Conservation (phyloP, 2,329 filamentous ascomycete species). For the Drechslerella stenobrocha region DNA sequence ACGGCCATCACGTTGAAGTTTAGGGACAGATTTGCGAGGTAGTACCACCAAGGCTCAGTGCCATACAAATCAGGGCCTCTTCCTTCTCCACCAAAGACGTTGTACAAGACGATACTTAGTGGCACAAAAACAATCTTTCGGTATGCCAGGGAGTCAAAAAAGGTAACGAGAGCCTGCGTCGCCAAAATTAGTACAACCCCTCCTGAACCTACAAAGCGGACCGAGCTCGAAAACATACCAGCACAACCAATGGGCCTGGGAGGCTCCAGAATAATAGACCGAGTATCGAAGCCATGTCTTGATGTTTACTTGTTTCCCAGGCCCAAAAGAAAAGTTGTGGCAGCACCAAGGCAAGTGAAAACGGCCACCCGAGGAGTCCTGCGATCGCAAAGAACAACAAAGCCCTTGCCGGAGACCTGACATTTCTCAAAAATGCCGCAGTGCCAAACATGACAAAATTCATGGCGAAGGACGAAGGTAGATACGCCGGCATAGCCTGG, state of each 20-base stretch:
- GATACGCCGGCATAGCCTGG: conserved; percentile 80
- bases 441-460: conserved; percentile 85
- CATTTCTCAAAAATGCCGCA: conserved; percentile 70
- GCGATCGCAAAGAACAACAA: conserved; percentile 90
- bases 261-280: neutral
- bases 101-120: conserved; percentile 94
- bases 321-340: conserved; percentile 58
- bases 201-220: neutral
- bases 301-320: neutral
- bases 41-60: conserved; percentile 95
- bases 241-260: conserved; percentile 62
- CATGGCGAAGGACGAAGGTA: conserved; percentile 97
- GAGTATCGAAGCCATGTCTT: neutral
- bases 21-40: conserved; percentile 82
- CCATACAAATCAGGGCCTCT: conserved; percentile 89
- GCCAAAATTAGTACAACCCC: neutral
- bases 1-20: conserved; percentile 97
- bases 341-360: conserved; percentile 76
- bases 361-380: conserved; percentile 89
- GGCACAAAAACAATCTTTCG: conserved; percentile 74
- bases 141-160: conserved; percentile 60
- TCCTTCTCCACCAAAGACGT: conserved; percentile 78
- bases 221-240: conserved; percentile 62
- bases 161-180: conserved; percentile 19
- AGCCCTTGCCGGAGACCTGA: conserved; percentile 59